phyloP scores from a whole-genome alignment of 192 early-diverging fungal genomes.

The Haplosporangium gracile region DNA sequence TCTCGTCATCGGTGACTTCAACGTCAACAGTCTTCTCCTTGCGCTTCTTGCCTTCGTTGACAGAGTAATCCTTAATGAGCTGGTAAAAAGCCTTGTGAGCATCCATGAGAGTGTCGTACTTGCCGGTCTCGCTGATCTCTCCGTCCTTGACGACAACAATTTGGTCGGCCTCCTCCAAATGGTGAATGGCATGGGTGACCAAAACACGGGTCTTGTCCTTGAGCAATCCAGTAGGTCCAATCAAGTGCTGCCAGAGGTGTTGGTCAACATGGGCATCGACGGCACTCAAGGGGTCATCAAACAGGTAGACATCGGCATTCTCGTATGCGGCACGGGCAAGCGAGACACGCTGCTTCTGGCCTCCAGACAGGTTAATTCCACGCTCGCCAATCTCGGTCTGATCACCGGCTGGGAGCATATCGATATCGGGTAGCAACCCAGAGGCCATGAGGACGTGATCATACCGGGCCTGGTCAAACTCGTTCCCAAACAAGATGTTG shows the following conservation, averaged over 20 bases:
- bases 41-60: constrained; percentile 57
- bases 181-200: constrained; percentile 86
- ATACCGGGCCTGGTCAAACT: constrained; percentile 81
- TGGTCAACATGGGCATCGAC: constrained; percentile 75
- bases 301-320: constrained; percentile 71
- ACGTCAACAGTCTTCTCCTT: constrained; percentile 17
- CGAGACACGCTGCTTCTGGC: constrained; percentile 85
- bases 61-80: constrained; percentile 80
- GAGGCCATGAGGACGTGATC: constrained; percentile 80
- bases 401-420: constrained; percentile 89
- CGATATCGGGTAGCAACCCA: constrained; percentile 86
- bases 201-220: constrained; percentile 83
- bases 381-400: constrained; percentile 92
- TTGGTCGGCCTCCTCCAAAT: constrained; percentile 73
- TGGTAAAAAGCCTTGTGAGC: constrained; percentile 67
- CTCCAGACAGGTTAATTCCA: constrained; percentile 92
- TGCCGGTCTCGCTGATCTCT: constrained; percentile 73
- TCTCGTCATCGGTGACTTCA: constrained; percentile 44
- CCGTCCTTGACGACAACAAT: constrained; percentile 85
- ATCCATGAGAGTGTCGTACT: constrained; percentile 75
- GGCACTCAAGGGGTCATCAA: constrained; percentile 70
- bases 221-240: constrained; percentile 89
- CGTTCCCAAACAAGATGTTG: constrained; percentile 92
- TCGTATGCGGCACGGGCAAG: constrained; percentile 87
- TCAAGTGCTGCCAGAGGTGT: constrained; percentile 89